A percentile compares a stretch with the other conserved stretches of the same genome.
Evolutionary conservation across 495 filamentous ascomycete species (phyloP).

Genomic region (Neurospora terricola): DNA sequence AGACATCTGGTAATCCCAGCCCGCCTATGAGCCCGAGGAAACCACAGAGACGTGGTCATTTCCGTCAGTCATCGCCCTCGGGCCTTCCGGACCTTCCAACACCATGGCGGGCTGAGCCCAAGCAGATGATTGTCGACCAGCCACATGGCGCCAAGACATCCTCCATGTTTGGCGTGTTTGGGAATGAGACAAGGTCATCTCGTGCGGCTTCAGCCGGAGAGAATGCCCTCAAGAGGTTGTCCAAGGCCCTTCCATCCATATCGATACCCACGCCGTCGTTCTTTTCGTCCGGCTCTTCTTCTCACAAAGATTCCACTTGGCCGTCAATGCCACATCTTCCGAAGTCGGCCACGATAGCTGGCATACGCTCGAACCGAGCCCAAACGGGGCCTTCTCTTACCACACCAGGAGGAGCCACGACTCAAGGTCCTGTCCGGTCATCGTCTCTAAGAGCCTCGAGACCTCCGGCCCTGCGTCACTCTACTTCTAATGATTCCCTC

Average conservation of each 20-base stretch:
- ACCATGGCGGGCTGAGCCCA: conserved; percentile 43
- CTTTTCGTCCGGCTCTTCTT: conserved; percentile 26
- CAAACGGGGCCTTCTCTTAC: not conserved
- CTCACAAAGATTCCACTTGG: conserved; percentile 12
- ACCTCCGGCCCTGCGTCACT: conserved; percentile 40
- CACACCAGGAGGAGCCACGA: not conserved
- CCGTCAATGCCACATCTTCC: not conserved
- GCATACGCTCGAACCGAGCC: not conserved
- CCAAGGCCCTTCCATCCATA: conserved; percentile 43
- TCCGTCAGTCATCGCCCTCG: conserved; percentile 6
- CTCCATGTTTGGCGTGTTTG: conserved; percentile 29
- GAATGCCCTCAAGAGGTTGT: conserved; percentile 36
- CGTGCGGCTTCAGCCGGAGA: conserved; percentile 33
- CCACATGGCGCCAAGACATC: conserved; percentile 19
- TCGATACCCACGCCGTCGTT: conserved; percentile 43
- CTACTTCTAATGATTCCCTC: conserved; percentile 68
- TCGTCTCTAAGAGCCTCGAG: conserved; percentile 4
- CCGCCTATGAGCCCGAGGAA: conserved; percentile 8
- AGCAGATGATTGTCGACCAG: conserved; percentile 29
- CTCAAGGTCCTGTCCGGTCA: not conserved
- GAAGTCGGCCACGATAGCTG: not conserved
- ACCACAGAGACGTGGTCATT: not conserved
- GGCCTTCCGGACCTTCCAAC: conserved; percentile 28
- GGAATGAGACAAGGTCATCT: conserved; percentile 19
- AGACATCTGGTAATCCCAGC: not conserved